Evolutionary conservation across 768 basidiomycete genomes (phyloP).

Genomic region (Leucocoprinus sp.): DNA sequence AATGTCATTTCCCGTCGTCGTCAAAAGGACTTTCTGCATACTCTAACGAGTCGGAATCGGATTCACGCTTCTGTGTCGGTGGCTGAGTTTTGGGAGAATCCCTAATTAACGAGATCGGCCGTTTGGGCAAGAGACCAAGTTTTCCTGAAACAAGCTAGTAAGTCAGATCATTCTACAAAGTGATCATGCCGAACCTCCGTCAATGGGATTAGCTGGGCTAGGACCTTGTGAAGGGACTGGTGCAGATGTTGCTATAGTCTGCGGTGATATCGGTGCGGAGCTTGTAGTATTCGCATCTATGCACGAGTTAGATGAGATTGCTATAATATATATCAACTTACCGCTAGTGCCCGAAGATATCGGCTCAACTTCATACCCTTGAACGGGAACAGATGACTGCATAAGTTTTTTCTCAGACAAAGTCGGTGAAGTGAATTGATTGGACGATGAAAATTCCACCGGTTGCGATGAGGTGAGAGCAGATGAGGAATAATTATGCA

Average conservation of each 20-base stretch:
- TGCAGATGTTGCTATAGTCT: slow-evolving; percentile 6
- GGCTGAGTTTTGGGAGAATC: slow-evolving; percentile 16
- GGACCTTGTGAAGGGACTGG: slow-evolving; percentile 10
- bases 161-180: not conserved
- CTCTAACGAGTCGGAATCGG: slow-evolving; percentile 45
- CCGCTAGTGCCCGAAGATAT: slow-evolving; percentile 2
- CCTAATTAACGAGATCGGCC: slow-evolving; percentile 48
- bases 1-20: slow-evolving; percentile 26
- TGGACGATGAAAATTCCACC: slow-evolving; percentile 26
- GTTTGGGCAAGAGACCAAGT: slow-evolving; percentile 65
- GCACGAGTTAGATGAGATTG: no score
- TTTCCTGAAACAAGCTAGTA: slow-evolving; percentile 34
- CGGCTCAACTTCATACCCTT: slow-evolving; percentile 16
- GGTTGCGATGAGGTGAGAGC: no score
- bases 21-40: slow-evolving; percentile 75
- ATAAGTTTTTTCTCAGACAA: slow-evolving; percentile 5
- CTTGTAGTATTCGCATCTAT: slow-evolving; percentile 1
- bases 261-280: not conserved
- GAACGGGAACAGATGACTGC: slow-evolving; percentile 8
- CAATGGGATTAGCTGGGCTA: slow-evolving; percentile 20
- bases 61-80: slow-evolving; percentile 11
- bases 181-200: slow-evolving; percentile 20
- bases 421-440: slow-evolving; percentile 13
- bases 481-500: no score
- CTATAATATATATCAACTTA: not conserved